A percentile compares a stretch with the other conserved stretches of the same genome.
Conservation (phyloP, 768 basidiomycete genomes). For the Tylopilus vinaceipallidus region DNA sequence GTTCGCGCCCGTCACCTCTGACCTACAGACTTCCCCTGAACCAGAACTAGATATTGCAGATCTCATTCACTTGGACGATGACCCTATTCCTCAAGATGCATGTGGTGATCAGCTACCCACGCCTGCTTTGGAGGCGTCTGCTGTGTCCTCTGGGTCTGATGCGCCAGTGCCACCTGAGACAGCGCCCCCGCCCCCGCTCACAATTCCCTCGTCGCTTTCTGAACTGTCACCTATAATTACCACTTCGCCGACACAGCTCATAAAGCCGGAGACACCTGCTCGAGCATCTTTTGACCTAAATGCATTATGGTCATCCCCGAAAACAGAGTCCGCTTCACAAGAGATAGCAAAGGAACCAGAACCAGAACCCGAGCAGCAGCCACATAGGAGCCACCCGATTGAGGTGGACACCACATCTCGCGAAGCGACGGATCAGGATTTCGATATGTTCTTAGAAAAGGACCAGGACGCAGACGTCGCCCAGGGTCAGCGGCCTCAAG, state of each 20-base stretch:
- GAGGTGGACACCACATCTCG: slow-evolving; percentile 37
- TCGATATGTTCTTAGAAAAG: slow-evolving; percentile 82
- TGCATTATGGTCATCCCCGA: slow-evolving; percentile 65
- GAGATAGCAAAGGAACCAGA: slow-evolving; percentile 26
- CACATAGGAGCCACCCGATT: slow-evolving; percentile 43
- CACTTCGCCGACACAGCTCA: slow-evolving; percentile 19
- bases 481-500: slow-evolving; percentile 31
- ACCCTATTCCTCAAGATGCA: slow-evolving; percentile 38
- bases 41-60: slow-evolving; percentile 72
- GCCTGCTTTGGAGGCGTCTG: slow-evolving; percentile 16
- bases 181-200: slow-evolving; percentile 34
- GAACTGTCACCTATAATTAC: slow-evolving; percentile 25
- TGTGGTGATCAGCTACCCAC: slow-evolving; percentile 20
- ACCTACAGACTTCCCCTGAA: slow-evolving; percentile 42
- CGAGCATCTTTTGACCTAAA: slow-evolving; percentile 69
- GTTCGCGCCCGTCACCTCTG: slow-evolving; percentile 39
- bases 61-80: slow-evolving; percentile 77
- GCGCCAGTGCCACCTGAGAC: slow-evolving; percentile 14
- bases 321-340: slow-evolving; percentile 24
- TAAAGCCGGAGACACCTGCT: slow-evolving; percentile 44
- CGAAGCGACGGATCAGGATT: slow-evolving; percentile 73
- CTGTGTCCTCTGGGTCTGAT: slow-evolving; percentile 7
- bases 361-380: slow-evolving; percentile 27
- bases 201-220: slow-evolving; percentile 48
- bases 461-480: slow-evolving; percentile 38